Base-by-base conservation (phyloP, 2,329 filamentous ascomycete species). In the Penicillium sp. region DNA sequence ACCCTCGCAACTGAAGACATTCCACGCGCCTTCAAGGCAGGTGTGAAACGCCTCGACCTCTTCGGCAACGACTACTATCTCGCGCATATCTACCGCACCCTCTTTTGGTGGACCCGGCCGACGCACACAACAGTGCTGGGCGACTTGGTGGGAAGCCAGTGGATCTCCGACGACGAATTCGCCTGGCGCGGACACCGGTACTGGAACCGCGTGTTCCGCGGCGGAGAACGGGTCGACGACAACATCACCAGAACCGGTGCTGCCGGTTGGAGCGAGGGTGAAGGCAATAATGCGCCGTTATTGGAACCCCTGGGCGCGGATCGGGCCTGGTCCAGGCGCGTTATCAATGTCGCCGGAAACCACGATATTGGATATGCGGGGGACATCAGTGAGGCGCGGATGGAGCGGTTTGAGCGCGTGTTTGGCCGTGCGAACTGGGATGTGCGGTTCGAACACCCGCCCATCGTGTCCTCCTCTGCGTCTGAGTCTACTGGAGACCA, bases 321-420 rank as follows among this genome's bases (percentile, higher is more conserved):
- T 57, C 73, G 77, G 6, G 72, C 74, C 3, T 97, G 94, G 94
- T 74, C 80, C n/a, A 81, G 79, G 39, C 83, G 88, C 52, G 80
- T 97, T 60, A 91, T 99, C 70, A 95, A 96, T 63, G 85, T 97
- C 27, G 91, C 86, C 0, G 94, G 94, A 1, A 99, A 99, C 68
- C 94, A 99, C 70, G 94, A 99, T 72, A 87, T 99, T 67, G 94
- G 94, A 34, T 99, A 99, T 70, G 91, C 92, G 0, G 94, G 94
- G 3, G 94, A 99, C 72, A 81, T 97, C 58, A 91, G 88, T 39
- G 76, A 81, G n/a, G 80, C 85, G 58, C 85, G 91, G 4, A 79
- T 97, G 52, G 79, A 84, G 29, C 84, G 94, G 1, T 99, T 97
- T 69, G 91, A 96, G 74, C 80, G 82, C 23, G 82, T 83, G 1